Percentiles rank a stretch among this genome's conserved stretches.
These are phyloP conservation scores for Garcia nutans DNA, from an alignment of 345 rosid species.

Conservation along the genomic window DNA sequence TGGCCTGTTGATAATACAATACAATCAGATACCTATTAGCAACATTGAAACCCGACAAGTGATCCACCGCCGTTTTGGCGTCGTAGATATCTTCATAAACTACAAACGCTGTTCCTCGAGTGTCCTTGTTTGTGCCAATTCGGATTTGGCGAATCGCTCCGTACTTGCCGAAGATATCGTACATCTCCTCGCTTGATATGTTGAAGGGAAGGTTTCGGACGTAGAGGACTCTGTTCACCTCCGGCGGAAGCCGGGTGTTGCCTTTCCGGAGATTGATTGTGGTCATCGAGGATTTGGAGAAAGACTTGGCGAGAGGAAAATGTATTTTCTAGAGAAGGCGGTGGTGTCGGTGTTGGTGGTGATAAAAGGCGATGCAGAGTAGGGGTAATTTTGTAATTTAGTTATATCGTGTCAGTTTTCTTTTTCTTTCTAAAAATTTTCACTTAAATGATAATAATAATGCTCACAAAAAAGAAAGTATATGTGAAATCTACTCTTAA, in stretches of 20 bases:
- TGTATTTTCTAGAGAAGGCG: too few species aligned
- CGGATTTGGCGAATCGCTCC: slow-evolving; percentile 98
- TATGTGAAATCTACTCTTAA: too few species aligned
- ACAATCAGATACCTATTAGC: slow-evolving; percentile 91
- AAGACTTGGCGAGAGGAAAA: background rate
- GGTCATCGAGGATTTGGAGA: slow-evolving; percentile 39
- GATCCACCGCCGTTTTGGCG: slow-evolving; percentile 96
- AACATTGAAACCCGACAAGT: slow-evolving; percentile 95
- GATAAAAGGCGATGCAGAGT: too few species aligned
- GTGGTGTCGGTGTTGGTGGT: too few species aligned
- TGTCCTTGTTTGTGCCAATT: slow-evolving; percentile 81
- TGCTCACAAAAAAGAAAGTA: too few species aligned
- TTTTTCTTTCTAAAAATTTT: too few species aligned
- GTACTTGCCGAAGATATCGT: slow-evolving; percentile 97
- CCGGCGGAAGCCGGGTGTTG: slow-evolving; percentile 91
- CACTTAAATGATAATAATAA: too few species aligned
- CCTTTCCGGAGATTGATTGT: slow-evolving; percentile 74
- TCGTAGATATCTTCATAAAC: slow-evolving; percentile 97
- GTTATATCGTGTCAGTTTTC: too few species aligned
- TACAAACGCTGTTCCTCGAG: slow-evolving; percentile 91
- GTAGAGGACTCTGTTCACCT: slow-evolving; percentile 89
- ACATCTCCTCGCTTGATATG: slow-evolving; percentile 99
- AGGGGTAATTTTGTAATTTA: too few species aligned
- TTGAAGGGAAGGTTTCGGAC: slow-evolving; percentile 98
- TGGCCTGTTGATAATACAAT: slow-evolving; percentile 83